Conservation (phyloP, 768 basidiomycete species). For the Tylopilus rubrobrunneus region DNA sequence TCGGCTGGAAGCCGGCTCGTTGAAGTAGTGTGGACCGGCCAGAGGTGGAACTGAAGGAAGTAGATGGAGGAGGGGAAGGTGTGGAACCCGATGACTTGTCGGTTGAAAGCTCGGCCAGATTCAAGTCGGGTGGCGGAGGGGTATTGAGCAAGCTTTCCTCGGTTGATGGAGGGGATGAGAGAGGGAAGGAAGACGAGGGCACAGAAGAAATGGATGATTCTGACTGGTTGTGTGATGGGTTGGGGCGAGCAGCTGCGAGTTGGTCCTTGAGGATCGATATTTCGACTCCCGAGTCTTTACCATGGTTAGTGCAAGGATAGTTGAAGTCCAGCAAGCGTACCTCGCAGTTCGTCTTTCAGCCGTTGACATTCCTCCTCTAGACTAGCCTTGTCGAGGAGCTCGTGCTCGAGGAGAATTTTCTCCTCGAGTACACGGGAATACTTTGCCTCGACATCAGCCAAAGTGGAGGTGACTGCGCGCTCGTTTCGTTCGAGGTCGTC, state of each 20-base stretch:
- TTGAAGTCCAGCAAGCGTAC: constrained; percentile 45
- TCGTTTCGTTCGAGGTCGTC: constrained; percentile 97
- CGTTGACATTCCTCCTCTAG: constrained; percentile 90
- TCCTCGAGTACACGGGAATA: constrained; percentile 92
- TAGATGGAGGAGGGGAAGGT: constrained; percentile 31
- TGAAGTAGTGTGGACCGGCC: constrained; percentile 49
- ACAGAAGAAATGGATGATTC: constrained; percentile 26
- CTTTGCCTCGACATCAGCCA: constrained; percentile 82
- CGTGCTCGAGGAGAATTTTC: constrained; percentile 95
- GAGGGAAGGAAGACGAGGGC: constrained; percentile 35
- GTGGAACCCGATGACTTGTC: constrained; percentile 38
- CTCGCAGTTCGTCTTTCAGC: constrained; percentile 88
- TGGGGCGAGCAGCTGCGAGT: constrained; percentile 39
- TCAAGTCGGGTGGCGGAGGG: constrained; percentile 56
- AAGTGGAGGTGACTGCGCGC: constrained; percentile 76
- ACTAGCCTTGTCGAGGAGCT: constrained; percentile 84
- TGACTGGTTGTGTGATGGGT: constrained; percentile 27
- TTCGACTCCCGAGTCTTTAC: constrained; percentile 78
- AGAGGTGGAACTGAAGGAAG: constrained; percentile 31
- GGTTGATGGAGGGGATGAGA: constrained; percentile 23
- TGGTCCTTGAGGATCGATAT: constrained; percentile 80
- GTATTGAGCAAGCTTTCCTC: constrained; percentile 60
- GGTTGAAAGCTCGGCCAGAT: constrained; percentile 52
- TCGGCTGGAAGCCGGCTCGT: constrained; percentile 47
- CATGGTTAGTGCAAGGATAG: constrained; percentile 14